Percentiles rank a stretch among this genome's conserved stretches.
phyloP scores from a whole-genome alignment of 176 grass and related monocot species.

The Thinopyrum elongatum region DNA sequence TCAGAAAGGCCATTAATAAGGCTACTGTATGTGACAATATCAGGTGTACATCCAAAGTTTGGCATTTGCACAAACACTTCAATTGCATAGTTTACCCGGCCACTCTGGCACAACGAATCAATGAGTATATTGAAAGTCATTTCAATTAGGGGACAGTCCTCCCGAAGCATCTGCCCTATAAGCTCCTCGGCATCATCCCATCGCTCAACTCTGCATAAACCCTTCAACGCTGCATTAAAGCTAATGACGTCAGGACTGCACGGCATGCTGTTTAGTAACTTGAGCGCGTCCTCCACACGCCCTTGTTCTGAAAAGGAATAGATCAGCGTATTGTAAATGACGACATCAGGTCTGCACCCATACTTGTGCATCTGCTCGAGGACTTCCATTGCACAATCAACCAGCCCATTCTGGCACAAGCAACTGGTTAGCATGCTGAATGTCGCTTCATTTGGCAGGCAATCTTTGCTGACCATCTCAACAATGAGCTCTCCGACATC shows the following conservation, averaged over 20 bases:
- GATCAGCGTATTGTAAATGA: slow-evolving; percentile 41
- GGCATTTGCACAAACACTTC: slow-evolving; percentile 49
- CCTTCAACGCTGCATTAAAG: slow-evolving; percentile 42
- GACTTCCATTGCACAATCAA: slow-evolving; percentile 35
- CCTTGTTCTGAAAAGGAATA: slow-evolving; percentile 41
- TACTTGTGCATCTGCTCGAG: slow-evolving; percentile 46
- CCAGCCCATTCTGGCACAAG: slow-evolving; percentile 30
- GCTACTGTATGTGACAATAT: slow-evolving; percentile 51
- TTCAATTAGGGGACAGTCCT: slow-evolving; percentile 25
- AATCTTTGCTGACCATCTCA: slow-evolving; percentile 37
- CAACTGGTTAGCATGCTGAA: slow-evolving; percentile 46
- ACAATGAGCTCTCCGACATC: slow-evolving; percentile 37
- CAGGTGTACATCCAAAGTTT: slow-evolving; percentile 41
- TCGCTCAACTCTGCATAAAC: slow-evolving; percentile 41
- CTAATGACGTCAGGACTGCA: slow-evolving; percentile 38
- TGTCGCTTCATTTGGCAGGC: slow-evolving; percentile 45
- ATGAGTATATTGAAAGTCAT: slow-evolving; percentile 58
- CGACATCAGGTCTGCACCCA: slow-evolving; percentile 23
- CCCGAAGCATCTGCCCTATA: slow-evolving; percentile 37
- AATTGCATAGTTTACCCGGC: slow-evolving; percentile 27
- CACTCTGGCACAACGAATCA: slow-evolving; percentile 37
- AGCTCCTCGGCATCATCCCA: slow-evolving; percentile 38
- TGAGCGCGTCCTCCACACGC: slow-evolving; percentile 34
- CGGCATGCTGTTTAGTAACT: slow-evolving; percentile 37
- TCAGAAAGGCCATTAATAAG: slow-evolving; percentile 60